Evolutionary conservation across 257 asterid species (phyloP).

Genomic region (Voacanga thouarsii): DNA sequence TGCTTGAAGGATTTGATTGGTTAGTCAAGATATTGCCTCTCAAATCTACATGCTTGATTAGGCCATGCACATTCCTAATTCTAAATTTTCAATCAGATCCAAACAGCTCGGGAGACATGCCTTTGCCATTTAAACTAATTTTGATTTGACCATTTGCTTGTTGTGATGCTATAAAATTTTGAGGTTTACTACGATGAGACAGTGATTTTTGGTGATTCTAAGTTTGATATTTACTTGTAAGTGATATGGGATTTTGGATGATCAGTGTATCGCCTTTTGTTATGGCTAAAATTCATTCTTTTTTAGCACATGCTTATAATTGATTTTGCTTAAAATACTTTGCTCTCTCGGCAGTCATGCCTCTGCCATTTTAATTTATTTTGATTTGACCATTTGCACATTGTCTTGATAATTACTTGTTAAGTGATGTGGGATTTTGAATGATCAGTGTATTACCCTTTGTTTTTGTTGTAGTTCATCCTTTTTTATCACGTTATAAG

Average conservation of each 20-base stretch:
- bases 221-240: not conserved
- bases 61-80: too few relatives aligned
- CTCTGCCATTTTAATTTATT: too few relatives aligned
- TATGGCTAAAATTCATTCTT: too few relatives aligned
- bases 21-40: constrained; percentile 88
- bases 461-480: not conserved
- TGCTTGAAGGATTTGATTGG: constrained; percentile 92
- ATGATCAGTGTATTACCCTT: not conserved
- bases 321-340: too few relatives aligned
- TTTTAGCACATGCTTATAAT: too few relatives aligned
- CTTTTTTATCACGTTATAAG: not conserved
- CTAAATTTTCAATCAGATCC: not conserved
- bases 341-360: too few relatives aligned
- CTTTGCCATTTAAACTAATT: not conserved
- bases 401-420: too few relatives aligned
- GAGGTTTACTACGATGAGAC: not conserved
- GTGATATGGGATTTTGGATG: not conserved
- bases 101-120: not conserved
- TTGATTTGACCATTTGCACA: too few relatives aligned
- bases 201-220: not conserved
- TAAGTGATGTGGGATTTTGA: too few relatives aligned
- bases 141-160: not conserved
- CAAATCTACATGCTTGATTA: constrained; percentile 88
- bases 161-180: not conserved
- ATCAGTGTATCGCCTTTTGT: too few relatives aligned